Percentiles rank a stretch among this genome's conserved stretches.
Evolutionary conservation across 805 yeast species (phyloP).

Genomic region (Barnettozyma californica): DNA sequence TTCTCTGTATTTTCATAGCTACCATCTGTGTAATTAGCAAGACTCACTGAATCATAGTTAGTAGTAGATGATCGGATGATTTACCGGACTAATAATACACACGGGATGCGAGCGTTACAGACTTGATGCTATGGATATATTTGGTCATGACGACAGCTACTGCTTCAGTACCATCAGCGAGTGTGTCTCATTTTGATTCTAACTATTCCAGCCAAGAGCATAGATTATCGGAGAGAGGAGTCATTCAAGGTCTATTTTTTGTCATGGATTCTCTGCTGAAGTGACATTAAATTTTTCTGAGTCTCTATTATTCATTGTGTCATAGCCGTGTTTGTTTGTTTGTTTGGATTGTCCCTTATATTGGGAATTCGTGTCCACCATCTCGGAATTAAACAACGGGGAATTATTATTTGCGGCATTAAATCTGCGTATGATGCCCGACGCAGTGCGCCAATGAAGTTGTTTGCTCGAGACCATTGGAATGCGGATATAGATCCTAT

Average conservation of each 20-base stretch:
- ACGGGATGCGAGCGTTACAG: slow-evolving; percentile 53
- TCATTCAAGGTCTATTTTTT: slow-evolving; percentile 47
- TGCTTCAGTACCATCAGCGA: slow-evolving; percentile 50
- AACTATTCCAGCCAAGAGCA: slow-evolving; percentile 43
- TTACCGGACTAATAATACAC: slow-evolving; percentile 7
- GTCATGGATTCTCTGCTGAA: slow-evolving; percentile 31
- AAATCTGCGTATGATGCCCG: too few species aligned
- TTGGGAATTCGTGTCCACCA: too few species aligned
- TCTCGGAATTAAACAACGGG: too few species aligned
- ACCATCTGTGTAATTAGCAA: slow-evolving; percentile 32
- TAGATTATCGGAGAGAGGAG: slow-evolving; percentile 41
- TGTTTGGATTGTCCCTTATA: too few species aligned
- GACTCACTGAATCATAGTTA: slow-evolving; percentile 26
- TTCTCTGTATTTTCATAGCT: slow-evolving; percentile 29
- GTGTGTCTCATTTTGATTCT: slow-evolving; percentile 42
- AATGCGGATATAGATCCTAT: too few species aligned
- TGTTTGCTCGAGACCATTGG: too few species aligned
- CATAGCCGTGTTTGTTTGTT: neutral
- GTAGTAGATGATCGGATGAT: neutral
- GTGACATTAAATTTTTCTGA: slow-evolving; percentile 17
- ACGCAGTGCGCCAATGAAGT: too few species aligned
- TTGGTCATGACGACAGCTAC: slow-evolving; percentile 54
- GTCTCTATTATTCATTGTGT: neutral
- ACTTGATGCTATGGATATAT: slow-evolving; percentile 58
- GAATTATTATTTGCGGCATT: too few species aligned